Conservation (phyloP, 257 asterid species). For the Petunia secreta region DNA sequence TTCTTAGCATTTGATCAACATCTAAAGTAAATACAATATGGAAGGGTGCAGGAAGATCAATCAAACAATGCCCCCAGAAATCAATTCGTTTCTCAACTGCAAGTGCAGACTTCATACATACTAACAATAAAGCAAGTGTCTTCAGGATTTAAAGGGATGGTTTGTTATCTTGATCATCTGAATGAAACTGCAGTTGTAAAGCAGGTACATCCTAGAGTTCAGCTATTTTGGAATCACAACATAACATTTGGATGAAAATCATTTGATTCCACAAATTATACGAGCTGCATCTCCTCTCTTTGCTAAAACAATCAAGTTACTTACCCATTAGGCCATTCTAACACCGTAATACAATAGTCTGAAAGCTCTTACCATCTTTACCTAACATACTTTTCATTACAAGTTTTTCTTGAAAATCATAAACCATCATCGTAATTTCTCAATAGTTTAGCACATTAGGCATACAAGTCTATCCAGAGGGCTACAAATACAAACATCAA, state of each 20-base stretch:
- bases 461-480: neutral
- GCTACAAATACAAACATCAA: no score
- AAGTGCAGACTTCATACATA: neutral
- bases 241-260: no score
- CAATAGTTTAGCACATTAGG: neutral
- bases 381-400: neutral
- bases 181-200: neutral
- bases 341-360: neutral
- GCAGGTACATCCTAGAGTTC: no score
- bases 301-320: neutral
- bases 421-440: neutral
- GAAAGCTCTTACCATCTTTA: neutral
- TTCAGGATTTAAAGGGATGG: neutral
- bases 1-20: no score
- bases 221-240: no score
- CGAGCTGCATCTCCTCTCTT: neutral
- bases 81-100: neutral
- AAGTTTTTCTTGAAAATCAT: slow-evolving; percentile 15
- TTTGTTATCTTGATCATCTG: neutral
- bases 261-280: neutral
- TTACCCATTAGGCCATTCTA: neutral
- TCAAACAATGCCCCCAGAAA: neutral
- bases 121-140: neutral
- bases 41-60: neutral
- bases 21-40: neutral